These are phyloP conservation scores for Suhomyces terraborum DNA, from an alignment of 1,139 yeast genomes.

Conservation along the genomic window DNA sequence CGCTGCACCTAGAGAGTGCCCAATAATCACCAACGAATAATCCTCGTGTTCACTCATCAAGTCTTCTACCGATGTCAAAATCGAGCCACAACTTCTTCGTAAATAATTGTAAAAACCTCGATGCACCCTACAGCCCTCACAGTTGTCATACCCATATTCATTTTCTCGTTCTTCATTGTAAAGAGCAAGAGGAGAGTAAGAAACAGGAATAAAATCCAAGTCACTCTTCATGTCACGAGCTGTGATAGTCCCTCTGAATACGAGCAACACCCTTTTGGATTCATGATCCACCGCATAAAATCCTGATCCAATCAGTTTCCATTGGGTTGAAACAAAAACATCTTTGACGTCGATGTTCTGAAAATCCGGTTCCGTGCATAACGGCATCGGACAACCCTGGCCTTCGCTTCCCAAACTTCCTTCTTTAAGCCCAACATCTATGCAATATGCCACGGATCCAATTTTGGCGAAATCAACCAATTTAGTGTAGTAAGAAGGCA, in stretches of 20 bases:
- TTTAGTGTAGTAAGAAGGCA: constrained; percentile 24
- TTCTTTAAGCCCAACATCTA: constrained; percentile 30
- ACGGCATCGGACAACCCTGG: constrained; percentile 25
- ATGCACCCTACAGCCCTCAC: constrained; percentile 58
- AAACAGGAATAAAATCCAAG: constrained; percentile 45
- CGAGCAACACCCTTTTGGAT: constrained; percentile 38
- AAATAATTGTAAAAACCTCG: constrained; percentile 55
- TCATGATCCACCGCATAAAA: constrained; percentile 45
- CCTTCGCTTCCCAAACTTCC: constrained; percentile 27
- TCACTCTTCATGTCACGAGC: constrained; percentile 59
- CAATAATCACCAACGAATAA: constrained; percentile 55
- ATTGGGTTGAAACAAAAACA: constrained; percentile 41
- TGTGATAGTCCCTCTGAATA: constrained; percentile 61
- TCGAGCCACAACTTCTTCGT: constrained; percentile 39
- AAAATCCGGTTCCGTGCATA: constrained; percentile 25
- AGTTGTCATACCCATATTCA: too few species aligned
- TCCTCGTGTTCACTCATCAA: constrained; percentile 40
- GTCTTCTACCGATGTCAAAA: constrained; percentile 34
- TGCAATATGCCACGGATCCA: constrained; percentile 43
- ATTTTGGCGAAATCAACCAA: constrained; percentile 38
- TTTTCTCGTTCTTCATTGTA: constrained; percentile 12
- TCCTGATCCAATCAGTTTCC: constrained; percentile 56
- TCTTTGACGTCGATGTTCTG: constrained; percentile 33
- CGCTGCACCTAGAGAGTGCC: constrained; percentile 79
- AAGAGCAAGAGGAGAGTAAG: constrained; percentile 33